Evolutionary conservation across 805 yeast genomes (phyloP).

Genomic region (Torulaspora microellipsoides): DNA sequence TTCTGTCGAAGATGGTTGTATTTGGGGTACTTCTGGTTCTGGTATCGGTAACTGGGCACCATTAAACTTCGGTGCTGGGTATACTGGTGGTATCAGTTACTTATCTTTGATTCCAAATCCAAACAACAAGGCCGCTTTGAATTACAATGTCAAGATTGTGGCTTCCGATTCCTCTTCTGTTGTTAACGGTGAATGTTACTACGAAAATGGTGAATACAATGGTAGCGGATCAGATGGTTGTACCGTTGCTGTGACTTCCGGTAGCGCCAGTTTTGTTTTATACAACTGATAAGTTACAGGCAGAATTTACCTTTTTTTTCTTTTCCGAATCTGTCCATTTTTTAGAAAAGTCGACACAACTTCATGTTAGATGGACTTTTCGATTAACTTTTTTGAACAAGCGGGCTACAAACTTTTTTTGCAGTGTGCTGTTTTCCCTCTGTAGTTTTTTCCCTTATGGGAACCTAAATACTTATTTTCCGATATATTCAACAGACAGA

Average conservation of each 20-base stretch:
- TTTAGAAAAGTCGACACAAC: background rate
- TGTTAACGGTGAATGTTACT: slow-evolving; percentile 70
- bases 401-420: too few relatives aligned
- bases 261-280: slow-evolving; percentile 79
- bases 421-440: too few relatives aligned
- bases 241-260: slow-evolving; percentile 84
- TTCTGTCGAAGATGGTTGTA: slow-evolving; percentile 82
- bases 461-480: too few relatives aligned
- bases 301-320: background rate
- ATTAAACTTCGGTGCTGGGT: slow-evolving; percentile 89
- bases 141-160: slow-evolving; percentile 74
- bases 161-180: slow-evolving; percentile 59
- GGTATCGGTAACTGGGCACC: slow-evolving; percentile 99
- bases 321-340: slow-evolving; percentile 4
- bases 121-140: slow-evolving; percentile 66
- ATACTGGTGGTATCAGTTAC: slow-evolving; percentile 65
- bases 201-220: slow-evolving; percentile 62
- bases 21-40: slow-evolving; percentile 81
- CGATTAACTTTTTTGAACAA: too few relatives aligned
- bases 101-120: slow-evolving; percentile 94
- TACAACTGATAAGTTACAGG: slow-evolving; percentile 34
- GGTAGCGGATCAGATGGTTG: slow-evolving; percentile 74
- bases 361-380: too few relatives aligned
- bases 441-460: too few relatives aligned
- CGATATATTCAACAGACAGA: too few relatives aligned